A percentile compares a stretch with the other conserved stretches of the same genome.
Conservation (phyloP, 148 eudicot species). For the Diospyros kaki region DNA sequence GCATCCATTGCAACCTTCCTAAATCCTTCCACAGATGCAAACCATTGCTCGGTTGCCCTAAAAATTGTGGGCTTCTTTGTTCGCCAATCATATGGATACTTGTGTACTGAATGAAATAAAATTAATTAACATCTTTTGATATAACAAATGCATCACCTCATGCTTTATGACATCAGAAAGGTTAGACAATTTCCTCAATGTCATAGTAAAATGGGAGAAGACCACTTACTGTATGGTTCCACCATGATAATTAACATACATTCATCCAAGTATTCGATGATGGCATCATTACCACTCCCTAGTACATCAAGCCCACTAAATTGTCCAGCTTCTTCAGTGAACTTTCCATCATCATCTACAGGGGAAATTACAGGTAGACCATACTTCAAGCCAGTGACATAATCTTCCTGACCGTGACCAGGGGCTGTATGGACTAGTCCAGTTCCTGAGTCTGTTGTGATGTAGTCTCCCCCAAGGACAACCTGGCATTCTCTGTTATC, state of each 20-base stretch:
- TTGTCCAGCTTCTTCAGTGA: constrained; percentile 89
- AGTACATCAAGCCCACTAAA: constrained; percentile 86
- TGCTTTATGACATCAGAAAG: not conserved
- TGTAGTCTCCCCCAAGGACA: constrained; percentile 93
- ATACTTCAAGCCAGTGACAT: constrained; percentile 83
- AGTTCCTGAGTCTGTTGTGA: constrained; percentile 99
- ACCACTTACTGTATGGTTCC: constrained; percentile 79
- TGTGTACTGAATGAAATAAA: constrained; percentile 55
- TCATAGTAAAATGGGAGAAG: constrained; percentile 7
- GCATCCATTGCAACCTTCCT: constrained; percentile 78
- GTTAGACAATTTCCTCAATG: not conserved
- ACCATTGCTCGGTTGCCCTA: constrained; percentile 99
- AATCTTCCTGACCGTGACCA: constrained; percentile 99
- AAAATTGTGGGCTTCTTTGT: constrained; percentile 96
- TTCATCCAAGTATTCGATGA: constrained; percentile 74
- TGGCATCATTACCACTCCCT: constrained; percentile 79
- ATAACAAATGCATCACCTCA: constrained; percentile 4
- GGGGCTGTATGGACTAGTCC: constrained; percentile 99
- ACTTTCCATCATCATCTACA: constrained; percentile 92
- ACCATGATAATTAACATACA: constrained; percentile 66
- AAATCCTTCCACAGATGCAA: constrained; percentile 98
- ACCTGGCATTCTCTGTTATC: constrained; percentile 80
- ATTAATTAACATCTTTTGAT: not conserved
- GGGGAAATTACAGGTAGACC: constrained; percentile 81
- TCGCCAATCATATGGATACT: constrained; percentile 99